A percentile compares a stretch with the other conserved stretches of the same genome.
Conservation (phyloP, 208 protist species). For the Acanthamoeba culbertsoni region DNA sequence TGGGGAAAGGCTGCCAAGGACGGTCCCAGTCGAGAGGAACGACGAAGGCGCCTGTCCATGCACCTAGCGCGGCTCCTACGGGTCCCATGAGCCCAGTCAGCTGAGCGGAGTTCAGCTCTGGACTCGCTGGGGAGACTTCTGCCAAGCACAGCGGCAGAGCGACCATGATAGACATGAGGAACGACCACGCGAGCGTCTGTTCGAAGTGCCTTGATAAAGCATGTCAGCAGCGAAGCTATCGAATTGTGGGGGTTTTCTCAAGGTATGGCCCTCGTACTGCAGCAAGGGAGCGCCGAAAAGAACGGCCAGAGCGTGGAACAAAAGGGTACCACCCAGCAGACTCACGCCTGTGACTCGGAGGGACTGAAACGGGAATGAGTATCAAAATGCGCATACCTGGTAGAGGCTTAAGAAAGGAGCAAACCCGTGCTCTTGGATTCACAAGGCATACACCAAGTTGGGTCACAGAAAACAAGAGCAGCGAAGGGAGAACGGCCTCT, state of each 20-base stretch:
- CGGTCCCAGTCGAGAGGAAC: constrained; percentile 75
- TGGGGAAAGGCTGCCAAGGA: constrained; percentile 69
- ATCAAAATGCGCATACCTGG: too few species aligned
- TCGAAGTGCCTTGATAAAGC: background rate
- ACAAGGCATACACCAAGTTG: too few species aligned
- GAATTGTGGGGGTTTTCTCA: too few species aligned
- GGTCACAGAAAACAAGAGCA: too few species aligned
- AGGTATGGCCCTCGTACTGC: background rate
- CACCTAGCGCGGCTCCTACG: constrained; percentile 48
- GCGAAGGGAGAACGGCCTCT: too few species aligned
- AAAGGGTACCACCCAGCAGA: constrained; percentile 8
- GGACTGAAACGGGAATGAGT: too few species aligned
- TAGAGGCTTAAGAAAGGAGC: too few species aligned
- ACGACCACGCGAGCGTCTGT: constrained; percentile 51
- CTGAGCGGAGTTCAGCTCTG: background rate
- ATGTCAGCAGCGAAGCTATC: too few species aligned
- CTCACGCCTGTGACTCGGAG: background rate
- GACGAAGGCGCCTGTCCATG: constrained; percentile 70
- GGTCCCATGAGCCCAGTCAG: constrained; percentile 38
- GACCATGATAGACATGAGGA: constrained; percentile 59
- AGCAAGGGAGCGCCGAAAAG: constrained; percentile 66
- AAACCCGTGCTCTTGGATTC: too few species aligned
- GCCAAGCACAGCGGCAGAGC: constrained; percentile 52
- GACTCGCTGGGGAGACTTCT: background rate
- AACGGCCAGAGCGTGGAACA: constrained; percentile 62